A percentile compares a stretch with the other conserved stretches of the same genome.
phyloP scores from a whole-genome alignment of 495 filamentous ascomycete genomes.

The Podospora fimiseda region DNA sequence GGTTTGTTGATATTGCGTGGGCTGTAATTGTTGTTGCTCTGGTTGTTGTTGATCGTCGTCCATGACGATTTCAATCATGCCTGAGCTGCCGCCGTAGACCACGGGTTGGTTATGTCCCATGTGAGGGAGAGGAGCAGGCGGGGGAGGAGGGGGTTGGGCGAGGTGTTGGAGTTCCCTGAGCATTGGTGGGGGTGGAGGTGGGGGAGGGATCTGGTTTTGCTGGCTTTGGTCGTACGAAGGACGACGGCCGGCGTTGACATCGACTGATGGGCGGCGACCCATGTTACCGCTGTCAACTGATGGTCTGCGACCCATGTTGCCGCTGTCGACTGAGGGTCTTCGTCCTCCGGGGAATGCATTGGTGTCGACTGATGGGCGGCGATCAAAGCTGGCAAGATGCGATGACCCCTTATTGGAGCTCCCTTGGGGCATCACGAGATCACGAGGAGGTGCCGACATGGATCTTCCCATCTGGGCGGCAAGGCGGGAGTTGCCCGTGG shows the following conservation, averaged over 20 bases:
- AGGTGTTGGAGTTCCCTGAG: conserved; percentile 84
- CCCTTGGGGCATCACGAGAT: conserved; percentile 34
- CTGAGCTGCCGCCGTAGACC: conserved; percentile 46
- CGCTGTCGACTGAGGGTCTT: conserved; percentile 8
- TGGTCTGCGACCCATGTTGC: not conserved
- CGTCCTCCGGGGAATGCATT: conserved; percentile 1
- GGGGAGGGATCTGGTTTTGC: conserved; percentile 40
- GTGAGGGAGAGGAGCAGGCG: conserved; percentile 53
- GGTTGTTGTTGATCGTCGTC: conserved; percentile 49
- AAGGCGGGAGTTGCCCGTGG: conserved; percentile 12
- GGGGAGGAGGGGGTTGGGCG: conserved; percentile 57
- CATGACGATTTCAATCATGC: conserved; percentile 69
- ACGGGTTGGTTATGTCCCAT: conserved; percentile 20
- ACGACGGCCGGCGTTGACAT: conserved; percentile 34
- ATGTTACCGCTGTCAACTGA: too few species aligned
- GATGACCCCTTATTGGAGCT: conserved; percentile 8
- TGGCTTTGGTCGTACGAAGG: conserved; percentile 29
- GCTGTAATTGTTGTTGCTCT: conserved; percentile 8
- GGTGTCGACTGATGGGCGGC: not conserved
- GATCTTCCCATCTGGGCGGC: conserved; percentile 51
- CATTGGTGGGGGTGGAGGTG: conserved; percentile 52
- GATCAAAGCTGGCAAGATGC: conserved; percentile 24
- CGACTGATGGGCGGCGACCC: conserved; percentile 46
- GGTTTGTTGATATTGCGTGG: conserved; percentile 2
- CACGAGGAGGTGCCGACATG: conserved; percentile 67